Base-by-base conservation (phyloP, 441 rosid genomes). In the Daphne laureola region DNA sequence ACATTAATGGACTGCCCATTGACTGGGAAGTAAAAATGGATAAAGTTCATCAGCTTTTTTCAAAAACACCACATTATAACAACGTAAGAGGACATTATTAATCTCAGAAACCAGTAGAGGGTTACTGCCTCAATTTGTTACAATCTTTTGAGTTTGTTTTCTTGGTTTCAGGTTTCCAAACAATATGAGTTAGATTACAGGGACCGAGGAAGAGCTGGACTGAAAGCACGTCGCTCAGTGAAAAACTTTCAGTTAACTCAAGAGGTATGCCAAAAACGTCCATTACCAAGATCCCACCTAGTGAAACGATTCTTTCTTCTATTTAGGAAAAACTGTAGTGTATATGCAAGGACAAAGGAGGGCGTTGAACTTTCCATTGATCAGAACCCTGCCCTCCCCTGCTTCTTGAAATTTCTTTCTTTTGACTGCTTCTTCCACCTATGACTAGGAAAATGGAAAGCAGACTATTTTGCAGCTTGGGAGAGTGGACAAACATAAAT, bases 381-480 rank as follows among this genome's bases (percentile, higher is more conserved):
- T 5, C 7, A 31, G 7, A 31, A 31, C 8, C 38, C 38, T 9
- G 11, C 7, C 38, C 38, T 31, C 38, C 38, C 38, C 11, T 6
- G 11, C 38, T 31, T 31, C 38, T 31, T 31, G 38, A 31, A 31
- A 31, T 5, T 31, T 5, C 8, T 31, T 31, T 31, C 1, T 31
- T 31, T 8, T 4, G 11, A 31, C 4, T 31, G 38, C 38, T 31
- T 31, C 8, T 31, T 31, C 9, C 11, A 5, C 38, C 38, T 6
- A 1, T 31, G 38, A 6, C 12, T 16, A 82, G 90, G 90, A 83
- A 69, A 79, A 77, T 18, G 78, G 89, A 4, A 83, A 73, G 61
- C 98, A 83, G 43, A 82, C 86, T 12, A 79, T 87, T 60, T 68
- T 91, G 68, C 98, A 91, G 76, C 88, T 87, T 54, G 98, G 96